A percentile compares a stretch with the other conserved stretches of the same genome.
Conservation (phyloP, 306 rosid genomes). For the Acacia melanoxylon region DNA sequence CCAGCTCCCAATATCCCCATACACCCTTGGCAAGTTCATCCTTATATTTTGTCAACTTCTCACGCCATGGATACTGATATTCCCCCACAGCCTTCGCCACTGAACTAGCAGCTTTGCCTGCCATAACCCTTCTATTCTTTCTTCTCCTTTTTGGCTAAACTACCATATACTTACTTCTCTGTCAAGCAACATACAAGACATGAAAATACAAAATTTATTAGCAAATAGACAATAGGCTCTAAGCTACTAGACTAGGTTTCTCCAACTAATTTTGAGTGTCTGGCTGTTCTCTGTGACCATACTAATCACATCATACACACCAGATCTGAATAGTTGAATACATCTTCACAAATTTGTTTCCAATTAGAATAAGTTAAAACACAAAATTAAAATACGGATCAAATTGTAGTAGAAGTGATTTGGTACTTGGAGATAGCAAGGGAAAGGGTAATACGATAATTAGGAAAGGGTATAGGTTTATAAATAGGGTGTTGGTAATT, state of each 20-base stretch:
- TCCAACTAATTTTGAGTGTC: background rate
- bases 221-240: conserved; percentile 6
- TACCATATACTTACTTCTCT: background rate
- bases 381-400: background rate
- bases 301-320: background rate
- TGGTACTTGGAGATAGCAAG: too few relatives aligned
- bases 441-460: too few relatives aligned
- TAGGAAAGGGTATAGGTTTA: too few relatives aligned
- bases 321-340: background rate
- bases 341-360: background rate
- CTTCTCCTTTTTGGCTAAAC: background rate
- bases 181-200: conserved; percentile 4
- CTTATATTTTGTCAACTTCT: background rate
- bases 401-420: background rate
- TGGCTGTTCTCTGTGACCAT: background rate
- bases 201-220: background rate
- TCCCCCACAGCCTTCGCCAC: background rate
- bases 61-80: conserved; percentile 3
- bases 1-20: conserved; percentile 91
- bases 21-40: conserved; percentile 78
- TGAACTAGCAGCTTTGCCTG: conserved; percentile 1
- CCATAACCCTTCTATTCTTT: background rate
- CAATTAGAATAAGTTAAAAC: background rate
- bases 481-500: too few relatives aligned
- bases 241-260: background rate